Evolutionary conservation across 257 asterid species (phyloP).

Genomic region (Solanum sejunctum): DNA sequence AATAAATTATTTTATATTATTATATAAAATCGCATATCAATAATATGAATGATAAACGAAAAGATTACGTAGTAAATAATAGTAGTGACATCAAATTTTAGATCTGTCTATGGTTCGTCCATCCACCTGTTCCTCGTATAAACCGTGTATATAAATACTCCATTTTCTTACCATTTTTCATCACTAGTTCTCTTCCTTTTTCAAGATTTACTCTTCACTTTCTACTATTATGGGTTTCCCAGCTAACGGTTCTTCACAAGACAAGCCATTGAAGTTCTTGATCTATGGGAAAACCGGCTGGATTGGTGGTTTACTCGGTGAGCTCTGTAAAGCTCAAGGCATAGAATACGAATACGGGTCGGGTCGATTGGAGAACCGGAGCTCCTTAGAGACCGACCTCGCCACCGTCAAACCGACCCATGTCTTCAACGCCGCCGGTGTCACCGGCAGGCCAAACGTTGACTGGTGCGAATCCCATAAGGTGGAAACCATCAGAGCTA

Average conservation of each 20-base stretch:
- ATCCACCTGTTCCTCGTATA: not conserved
- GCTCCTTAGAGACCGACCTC: constrained; percentile 43
- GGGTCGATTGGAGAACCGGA: constrained; percentile 58
- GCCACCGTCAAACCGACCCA: constrained; percentile 46
- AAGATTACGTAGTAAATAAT: not conserved
- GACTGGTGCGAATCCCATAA: constrained; percentile 92
- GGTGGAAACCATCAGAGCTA: constrained; percentile 75
- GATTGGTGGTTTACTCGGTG: constrained; percentile 78
- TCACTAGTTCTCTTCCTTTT: not conserved
- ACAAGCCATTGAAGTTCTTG: constrained; percentile 48
- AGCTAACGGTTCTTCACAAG: constrained; percentile 38
- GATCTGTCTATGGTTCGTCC: not conserved
- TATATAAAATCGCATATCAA: fast-evolving
- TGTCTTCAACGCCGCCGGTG: constrained; percentile 86
- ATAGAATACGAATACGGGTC: constrained; percentile 58
- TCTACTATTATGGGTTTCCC: constrained; percentile 42
- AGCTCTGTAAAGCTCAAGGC: constrained; percentile 61
- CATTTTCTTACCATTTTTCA: not conserved
- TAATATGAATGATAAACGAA: not conserved
- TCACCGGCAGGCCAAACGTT: constrained; percentile 81
- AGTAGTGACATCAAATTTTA: not conserved
- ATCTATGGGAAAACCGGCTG: constrained; percentile 81
- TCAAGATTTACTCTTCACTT: not conserved
- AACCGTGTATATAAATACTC: not conserved
- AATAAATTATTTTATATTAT: too few species aligned